Conservation (phyloP, 345 rosid genomes). For the Eucalyptus tenuipes region DNA sequence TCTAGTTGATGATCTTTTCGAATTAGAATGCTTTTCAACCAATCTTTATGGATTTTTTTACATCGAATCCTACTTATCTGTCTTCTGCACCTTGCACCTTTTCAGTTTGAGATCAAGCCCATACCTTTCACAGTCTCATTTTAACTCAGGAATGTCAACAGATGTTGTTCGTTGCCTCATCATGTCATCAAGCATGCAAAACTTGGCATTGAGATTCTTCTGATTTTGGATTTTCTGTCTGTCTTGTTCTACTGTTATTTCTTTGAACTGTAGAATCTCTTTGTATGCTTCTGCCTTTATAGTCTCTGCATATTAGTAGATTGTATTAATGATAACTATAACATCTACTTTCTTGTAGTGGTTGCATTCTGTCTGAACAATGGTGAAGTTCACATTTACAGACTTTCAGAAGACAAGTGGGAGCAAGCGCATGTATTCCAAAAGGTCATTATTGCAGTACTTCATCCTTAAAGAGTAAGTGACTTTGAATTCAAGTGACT, state of each 20-base stretch:
- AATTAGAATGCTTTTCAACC: not conserved
- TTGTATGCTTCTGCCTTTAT: not conserved
- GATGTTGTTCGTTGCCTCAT: not conserved
- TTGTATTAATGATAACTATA: not conserved
- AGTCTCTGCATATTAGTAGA: not conserved
- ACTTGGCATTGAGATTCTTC: not conserved
- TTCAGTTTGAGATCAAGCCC: not conserved
- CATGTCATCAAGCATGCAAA: not conserved
- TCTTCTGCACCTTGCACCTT: not conserved
- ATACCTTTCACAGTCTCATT: not conserved
- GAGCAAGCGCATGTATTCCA: conserved; percentile 78
- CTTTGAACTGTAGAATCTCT: not conserved
- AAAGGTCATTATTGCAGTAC: conserved; percentile 24
- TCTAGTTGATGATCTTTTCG: not conserved
- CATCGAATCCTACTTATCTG: not conserved
- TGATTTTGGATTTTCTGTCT: not conserved
- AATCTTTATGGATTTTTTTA: not conserved
- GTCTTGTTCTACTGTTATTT: not conserved
- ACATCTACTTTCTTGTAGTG: conserved; percentile 30
- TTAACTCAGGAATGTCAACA: not conserved
- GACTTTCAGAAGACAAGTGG: conserved; percentile 64
- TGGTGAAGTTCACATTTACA: conserved; percentile 88
- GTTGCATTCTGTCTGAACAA: conserved; percentile 83
- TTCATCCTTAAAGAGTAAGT: not conserved
- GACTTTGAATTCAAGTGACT: not conserved